Evolutionary conservation across 352 stramenopile species (phyloP).

Genomic region (Pythium grandisporangium): DNA sequence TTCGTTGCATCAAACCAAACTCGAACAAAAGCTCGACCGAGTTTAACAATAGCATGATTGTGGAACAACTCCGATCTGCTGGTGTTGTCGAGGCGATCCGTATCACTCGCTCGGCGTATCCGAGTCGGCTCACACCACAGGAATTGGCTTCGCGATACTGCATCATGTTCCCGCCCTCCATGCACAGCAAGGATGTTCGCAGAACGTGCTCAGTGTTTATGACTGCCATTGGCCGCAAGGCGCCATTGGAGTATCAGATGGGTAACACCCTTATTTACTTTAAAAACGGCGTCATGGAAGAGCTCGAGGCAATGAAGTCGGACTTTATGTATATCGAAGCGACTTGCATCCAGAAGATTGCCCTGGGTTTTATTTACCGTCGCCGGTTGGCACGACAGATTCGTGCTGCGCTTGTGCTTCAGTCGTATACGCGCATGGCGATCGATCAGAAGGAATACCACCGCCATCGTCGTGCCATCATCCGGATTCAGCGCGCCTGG

Average conservation of each 20-base stretch:
- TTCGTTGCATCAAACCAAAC: slow-evolving; percentile 87
- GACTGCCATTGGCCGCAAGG: slow-evolving; percentile 71
- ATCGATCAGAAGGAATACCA: slow-evolving; percentile 68
- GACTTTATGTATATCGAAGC: slow-evolving; percentile 88
- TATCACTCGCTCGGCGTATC: slow-evolving; percentile 87
- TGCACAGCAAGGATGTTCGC: slow-evolving; percentile 71
- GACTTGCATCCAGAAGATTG: slow-evolving; percentile 79
- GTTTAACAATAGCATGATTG: slow-evolving; percentile 88
- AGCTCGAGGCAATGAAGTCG: slow-evolving; percentile 90
- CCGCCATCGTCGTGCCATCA: slow-evolving; percentile 53
- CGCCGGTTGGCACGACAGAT: slow-evolving; percentile 59
- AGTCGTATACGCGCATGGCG: slow-evolving; percentile 74
- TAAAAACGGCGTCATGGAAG: slow-evolving; percentile 92
- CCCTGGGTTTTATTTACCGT: slow-evolving; percentile 72
- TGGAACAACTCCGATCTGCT: slow-evolving; percentile 85
- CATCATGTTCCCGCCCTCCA: slow-evolving; percentile 86
- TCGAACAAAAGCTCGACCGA: slow-evolving; percentile 77
- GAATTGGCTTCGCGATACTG: slow-evolving; percentile 78
- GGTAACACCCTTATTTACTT: slow-evolving; percentile 96
- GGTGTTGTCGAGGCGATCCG: slow-evolving; percentile 91
- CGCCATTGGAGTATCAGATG: slow-evolving; percentile 84
- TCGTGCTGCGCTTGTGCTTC: slow-evolving; percentile 56
- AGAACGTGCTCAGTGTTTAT: slow-evolving; percentile 78
- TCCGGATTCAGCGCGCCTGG: slow-evolving; percentile 68
- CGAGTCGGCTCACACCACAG: slow-evolving; percentile 84